A percentile compares a stretch with the other conserved stretches of the same genome.
Evolutionary conservation across 148 eudicot genomes (phyloP).

Genomic region (Rhododendron molle): DNA sequence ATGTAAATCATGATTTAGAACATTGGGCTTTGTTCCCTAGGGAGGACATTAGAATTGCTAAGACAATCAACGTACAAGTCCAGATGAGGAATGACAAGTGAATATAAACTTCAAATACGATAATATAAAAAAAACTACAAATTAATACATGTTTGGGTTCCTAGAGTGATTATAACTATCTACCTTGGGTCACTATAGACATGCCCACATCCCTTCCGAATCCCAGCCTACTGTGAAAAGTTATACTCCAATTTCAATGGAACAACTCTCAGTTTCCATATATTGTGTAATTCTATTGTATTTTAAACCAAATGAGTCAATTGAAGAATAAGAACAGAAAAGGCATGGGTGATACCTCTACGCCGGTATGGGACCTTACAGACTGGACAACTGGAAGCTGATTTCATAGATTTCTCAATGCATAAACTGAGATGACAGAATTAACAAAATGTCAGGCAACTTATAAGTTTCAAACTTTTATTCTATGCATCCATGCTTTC

Average conservation of each 20-base stretch:
- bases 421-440: constrained; percentile 43
- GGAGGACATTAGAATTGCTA: neutral
- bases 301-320: neutral
- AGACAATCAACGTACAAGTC: neutral
- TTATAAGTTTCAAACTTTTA: neutral
- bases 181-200: neutral
- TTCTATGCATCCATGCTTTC: neutral
- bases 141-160: neutral
- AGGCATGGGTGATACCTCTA: neutral
- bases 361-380: constrained; percentile 69
- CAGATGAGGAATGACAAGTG: neutral
- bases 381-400: constrained; percentile 80
- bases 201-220: neutral
- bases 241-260: neutral
- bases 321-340: neutral
- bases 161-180: neutral
- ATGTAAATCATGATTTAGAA: neutral
- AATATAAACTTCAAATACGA: neutral
- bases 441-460: neutral
- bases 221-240: neutral
- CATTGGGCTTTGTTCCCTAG: neutral
- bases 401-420: constrained; percentile 72
- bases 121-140: neutral
- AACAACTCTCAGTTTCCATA: neutral
- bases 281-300: neutral